A percentile compares a stretch with the other conserved stretches of the same genome.
phyloP scores from a whole-genome alignment of 2,329 filamentous ascomycete species.

The Emergomyces orientalis region DNA sequence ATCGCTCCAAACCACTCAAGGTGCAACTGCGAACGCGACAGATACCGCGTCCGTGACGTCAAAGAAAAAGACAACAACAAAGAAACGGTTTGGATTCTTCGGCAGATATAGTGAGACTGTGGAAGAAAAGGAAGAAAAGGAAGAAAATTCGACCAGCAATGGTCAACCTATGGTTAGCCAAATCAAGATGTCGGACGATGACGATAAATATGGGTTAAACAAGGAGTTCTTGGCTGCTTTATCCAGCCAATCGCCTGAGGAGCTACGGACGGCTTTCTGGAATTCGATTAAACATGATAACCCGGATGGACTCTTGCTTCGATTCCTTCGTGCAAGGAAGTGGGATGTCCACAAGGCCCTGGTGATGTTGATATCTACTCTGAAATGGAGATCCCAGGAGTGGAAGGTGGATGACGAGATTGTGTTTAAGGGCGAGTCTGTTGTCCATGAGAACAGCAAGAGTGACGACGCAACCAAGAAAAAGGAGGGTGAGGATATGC shows the following conservation, averaged over 20 bases:
- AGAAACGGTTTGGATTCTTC: slow-evolving; percentile 64
- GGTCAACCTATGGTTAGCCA: slow-evolving; percentile 31
- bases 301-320: slow-evolving; percentile 72
- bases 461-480: slow-evolving; percentile 52
- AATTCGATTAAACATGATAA: slow-evolving; percentile 91
- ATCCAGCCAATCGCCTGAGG: slow-evolving; percentile 64
- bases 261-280: slow-evolving; percentile 77
- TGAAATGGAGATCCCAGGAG: slow-evolving; percentile 78
- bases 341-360: slow-evolving; percentile 93
- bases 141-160: slow-evolving; percentile 28
- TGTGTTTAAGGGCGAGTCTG: slow-evolving; percentile 64
- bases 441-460: slow-evolving; percentile 52
- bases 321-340: slow-evolving; percentile 81
- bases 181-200: slow-evolving; percentile 42
- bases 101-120: slow-evolving; percentile 50
- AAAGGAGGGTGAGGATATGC: slow-evolving; percentile 65
- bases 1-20: slow-evolving; percentile 16
- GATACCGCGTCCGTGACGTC: slow-evolving; percentile 20
- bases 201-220: slow-evolving; percentile 89
- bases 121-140: slow-evolving; percentile 39
- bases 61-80: slow-evolving; percentile 50
- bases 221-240: slow-evolving; percentile 80
- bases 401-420: slow-evolving; percentile 86
- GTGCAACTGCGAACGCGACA: slow-evolving; percentile 20
- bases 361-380: slow-evolving; percentile 87